phyloP scores from a whole-genome alignment of 2,329 filamentous ascomycete genomes.

The Fusarium goolgardi region DNA sequence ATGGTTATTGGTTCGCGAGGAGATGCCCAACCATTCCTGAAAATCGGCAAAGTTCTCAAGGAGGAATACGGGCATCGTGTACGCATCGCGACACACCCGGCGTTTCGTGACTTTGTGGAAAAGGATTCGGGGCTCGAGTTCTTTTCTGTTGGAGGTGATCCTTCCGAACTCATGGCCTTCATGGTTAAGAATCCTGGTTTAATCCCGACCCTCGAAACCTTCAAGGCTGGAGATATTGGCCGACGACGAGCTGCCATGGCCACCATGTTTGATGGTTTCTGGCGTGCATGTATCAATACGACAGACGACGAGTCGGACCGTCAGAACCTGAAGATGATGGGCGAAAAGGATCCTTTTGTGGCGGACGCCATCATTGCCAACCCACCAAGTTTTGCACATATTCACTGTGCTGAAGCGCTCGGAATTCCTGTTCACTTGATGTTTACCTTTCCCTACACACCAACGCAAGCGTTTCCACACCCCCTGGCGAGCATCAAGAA shows the following conservation, averaged over 20 bases:
- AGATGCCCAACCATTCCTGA: slow-evolving; percentile 83
- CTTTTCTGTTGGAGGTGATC: slow-evolving; percentile 83
- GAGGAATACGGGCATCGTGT: slow-evolving; percentile 79
- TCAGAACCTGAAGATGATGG: slow-evolving; percentile 73
- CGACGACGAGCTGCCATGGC: slow-evolving; percentile 76
- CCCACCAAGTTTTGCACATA: slow-evolving; percentile 80
- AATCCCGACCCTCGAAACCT: slow-evolving; percentile 77
- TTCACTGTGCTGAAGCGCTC: slow-evolving; percentile 82
- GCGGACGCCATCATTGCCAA: slow-evolving; percentile 89
- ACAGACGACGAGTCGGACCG: slow-evolving; percentile 72
- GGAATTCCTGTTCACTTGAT: slow-evolving; percentile 84
- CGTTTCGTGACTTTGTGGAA: slow-evolving; percentile 80
- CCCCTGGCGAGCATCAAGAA: slow-evolving; percentile 80
- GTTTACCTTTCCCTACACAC: slow-evolving; percentile 88
- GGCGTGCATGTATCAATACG: slow-evolving; percentile 79
- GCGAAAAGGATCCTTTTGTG: slow-evolving; percentile 69
- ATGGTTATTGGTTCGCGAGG: slow-evolving; percentile 86
- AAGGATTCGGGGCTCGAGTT: slow-evolving; percentile 80
- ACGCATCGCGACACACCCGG: slow-evolving; percentile 81
- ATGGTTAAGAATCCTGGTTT: slow-evolving; percentile 88
- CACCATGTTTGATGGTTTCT: slow-evolving; percentile 86
- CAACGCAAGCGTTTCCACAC: slow-evolving; percentile 80
- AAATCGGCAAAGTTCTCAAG: slow-evolving; percentile 77
- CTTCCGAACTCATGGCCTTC: slow-evolving; percentile 84
- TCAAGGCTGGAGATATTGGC: slow-evolving; percentile 79